Evolutionary conservation across 345 rosid species (phyloP), one percentile per base, ranked within the genome.

Genomic region (Excoecaria cochinchinensis): DNA sequence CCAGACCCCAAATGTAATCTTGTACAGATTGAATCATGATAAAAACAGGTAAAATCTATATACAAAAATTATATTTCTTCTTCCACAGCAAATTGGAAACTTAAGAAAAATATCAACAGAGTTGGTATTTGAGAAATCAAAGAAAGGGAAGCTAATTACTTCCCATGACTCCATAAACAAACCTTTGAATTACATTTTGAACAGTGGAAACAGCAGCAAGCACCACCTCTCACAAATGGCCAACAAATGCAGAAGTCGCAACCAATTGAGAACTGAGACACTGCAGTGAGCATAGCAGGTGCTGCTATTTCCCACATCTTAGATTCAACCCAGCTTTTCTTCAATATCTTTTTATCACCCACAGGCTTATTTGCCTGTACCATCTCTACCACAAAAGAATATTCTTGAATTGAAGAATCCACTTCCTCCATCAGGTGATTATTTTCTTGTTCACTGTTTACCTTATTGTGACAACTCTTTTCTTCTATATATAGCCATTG

Each of bases 281-380:
- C 84, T 48, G 85, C 72, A 0, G 87, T 82, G 9, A 84, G 55
- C 47, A 84, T 72, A 19, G 84, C 85, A n/a, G 89, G 91, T 0
- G 76, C 87, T 14, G 89, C 89, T 25, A 88, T 86, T 47, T 80
- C 76, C 89, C 91, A 86, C 76, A 85, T 76, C 80, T 74, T 88
- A 8, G 85, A 84, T 74, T 88, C 91, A 22, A 65, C 62, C 83
- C 74, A 73, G 76, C 60, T 70, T 70, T 63, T 76, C 36, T 51
- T 21, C 59, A 17, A 10, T 9, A 64, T 8, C 57, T 51, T 75
- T 48, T 55, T 42, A 48, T 31, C 61, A 5, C 50, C 44, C 17
- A 72, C 66, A 40, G 7, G 6, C 38, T 66, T 53, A 42, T 19
- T 67, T 1, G 8, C 21, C 55, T 0, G 17, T 71, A 39, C 31